Evolutionary conservation across 495 filamentous ascomycete species (phyloP).

Genomic region (Evernia prunastri): DNA sequence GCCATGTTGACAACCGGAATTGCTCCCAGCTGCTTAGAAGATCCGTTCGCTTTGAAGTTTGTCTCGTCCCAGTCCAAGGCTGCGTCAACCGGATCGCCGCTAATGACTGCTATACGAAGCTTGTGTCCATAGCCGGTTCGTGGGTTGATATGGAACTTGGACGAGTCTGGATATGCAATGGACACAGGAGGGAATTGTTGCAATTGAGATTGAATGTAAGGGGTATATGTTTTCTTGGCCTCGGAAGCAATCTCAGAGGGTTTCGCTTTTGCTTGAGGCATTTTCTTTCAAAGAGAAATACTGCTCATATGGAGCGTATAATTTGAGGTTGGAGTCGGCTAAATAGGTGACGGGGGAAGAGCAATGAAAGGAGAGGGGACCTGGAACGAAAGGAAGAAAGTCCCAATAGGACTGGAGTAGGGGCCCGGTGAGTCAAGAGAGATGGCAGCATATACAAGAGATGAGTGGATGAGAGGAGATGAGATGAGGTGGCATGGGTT

Average conservation of each 20-base stretch:
- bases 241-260: slow-evolving; percentile 65
- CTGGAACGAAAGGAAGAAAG: not conserved
- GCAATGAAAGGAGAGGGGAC: not conserved
- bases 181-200: slow-evolving; percentile 46
- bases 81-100: slow-evolving; percentile 63
- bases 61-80: slow-evolving; percentile 53
- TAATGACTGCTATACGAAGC: slow-evolving; percentile 47
- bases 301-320: not conserved
- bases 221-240: slow-evolving; percentile 58
- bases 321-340: not conserved
- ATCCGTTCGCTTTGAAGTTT: slow-evolving; percentile 16
- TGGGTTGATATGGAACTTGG: slow-evolving; percentile 29
- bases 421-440: not conserved
- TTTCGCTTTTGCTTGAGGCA: slow-evolving; percentile 58
- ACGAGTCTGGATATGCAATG: slow-evolving; percentile 33
- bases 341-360: not conserved
- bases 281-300: slow-evolving; percentile 26
- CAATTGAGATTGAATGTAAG: slow-evolving; percentile 48
- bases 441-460: not conserved
- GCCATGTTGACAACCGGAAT: slow-evolving; percentile 69
- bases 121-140: slow-evolving; percentile 23
- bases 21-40: slow-evolving; percentile 21
- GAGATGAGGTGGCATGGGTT: not conserved
- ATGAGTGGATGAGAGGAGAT: not conserved
- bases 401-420: not conserved